Conservation (phyloP, 2,329 filamentous ascomycete genomes). For the Cordyceps militaris region DNA sequence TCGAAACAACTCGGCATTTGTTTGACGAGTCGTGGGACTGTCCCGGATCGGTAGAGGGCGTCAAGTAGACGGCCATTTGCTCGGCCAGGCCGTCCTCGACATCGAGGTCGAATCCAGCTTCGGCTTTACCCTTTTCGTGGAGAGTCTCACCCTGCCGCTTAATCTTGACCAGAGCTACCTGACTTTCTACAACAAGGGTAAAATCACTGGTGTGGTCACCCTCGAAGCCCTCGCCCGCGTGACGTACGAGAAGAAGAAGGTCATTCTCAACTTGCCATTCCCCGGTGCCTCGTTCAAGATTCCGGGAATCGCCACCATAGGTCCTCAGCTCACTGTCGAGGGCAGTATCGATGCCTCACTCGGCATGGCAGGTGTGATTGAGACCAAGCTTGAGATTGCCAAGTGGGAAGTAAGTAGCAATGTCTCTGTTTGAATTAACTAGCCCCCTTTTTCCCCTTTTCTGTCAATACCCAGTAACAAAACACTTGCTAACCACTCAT, state of each 20-base stretch:
- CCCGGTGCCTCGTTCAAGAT: constrained; percentile 23
- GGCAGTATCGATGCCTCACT: constrained; percentile 18
- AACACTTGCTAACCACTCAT: background rate
- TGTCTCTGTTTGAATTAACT: too few relatives aligned
- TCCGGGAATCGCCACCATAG: constrained; percentile 25
- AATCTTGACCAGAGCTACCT: constrained; percentile 22
- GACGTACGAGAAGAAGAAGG: constrained; percentile 17
- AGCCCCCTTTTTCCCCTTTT: too few relatives aligned
- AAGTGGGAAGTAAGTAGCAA: constrained; percentile 19
- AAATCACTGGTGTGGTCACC: constrained; percentile 20
- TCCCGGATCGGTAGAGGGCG: too few relatives aligned
- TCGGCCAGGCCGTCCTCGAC: constrained; percentile 18
- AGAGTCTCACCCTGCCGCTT: constrained; percentile 16
- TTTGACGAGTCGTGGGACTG: constrained; percentile 20
- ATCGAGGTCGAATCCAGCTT: constrained; percentile 21
- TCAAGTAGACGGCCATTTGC: constrained; percentile 16
- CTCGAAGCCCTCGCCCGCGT: constrained; percentile 21
- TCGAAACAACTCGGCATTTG: too few relatives aligned
- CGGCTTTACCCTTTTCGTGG: constrained; percentile 23
- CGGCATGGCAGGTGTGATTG: constrained; percentile 18
- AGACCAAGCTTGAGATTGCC: constrained; percentile 22
- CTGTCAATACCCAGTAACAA: too few relatives aligned
- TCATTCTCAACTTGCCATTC: constrained; percentile 20
- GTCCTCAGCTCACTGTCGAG: constrained; percentile 23
- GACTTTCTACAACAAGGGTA: constrained; percentile 21